Evolutionary conservation across 306 rosid genomes (phyloP).

Genomic region (Arachis stenosperma): DNA sequence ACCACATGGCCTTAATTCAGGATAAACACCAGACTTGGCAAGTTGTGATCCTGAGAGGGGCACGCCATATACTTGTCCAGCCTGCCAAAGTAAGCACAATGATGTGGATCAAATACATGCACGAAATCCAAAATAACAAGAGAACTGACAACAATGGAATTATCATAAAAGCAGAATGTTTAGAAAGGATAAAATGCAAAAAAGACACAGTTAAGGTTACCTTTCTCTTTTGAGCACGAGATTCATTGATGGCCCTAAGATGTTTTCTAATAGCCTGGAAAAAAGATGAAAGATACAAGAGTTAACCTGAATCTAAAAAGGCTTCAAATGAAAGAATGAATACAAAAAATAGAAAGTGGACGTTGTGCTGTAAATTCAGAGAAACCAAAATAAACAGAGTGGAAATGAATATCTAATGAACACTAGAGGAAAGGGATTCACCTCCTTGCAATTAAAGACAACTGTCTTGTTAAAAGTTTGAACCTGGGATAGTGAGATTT

Average conservation of each 20-base stretch:
- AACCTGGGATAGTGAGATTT: slow-evolving; percentile 69
- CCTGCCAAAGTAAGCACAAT: slow-evolving; percentile 61
- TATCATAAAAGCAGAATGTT: slow-evolving; percentile 15
- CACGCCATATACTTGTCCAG: slow-evolving; percentile 92
- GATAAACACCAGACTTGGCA: slow-evolving; percentile 76
- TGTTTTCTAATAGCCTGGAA: slow-evolving; percentile 84
- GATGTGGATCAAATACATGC: slow-evolving; percentile 38
- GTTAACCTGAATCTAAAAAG: slow-evolving; percentile 27
- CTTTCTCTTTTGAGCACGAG: slow-evolving; percentile 97
- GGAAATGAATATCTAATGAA: slow-evolving; percentile 27
- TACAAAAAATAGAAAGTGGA: slow-evolving; percentile 3
- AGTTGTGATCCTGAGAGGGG: slow-evolving; percentile 85
- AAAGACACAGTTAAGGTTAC: slow-evolving; percentile 46
- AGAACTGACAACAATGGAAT: slow-evolving; percentile 20
- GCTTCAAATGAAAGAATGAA: slow-evolving; percentile 23
- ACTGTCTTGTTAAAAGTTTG: slow-evolving; percentile 55
- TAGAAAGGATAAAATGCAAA: slow-evolving; percentile 19
- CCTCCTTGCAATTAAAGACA: slow-evolving; percentile 85
- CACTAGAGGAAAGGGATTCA: slow-evolving; percentile 43
- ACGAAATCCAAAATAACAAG: slow-evolving; percentile 10
- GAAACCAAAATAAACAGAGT: slow-evolving; percentile 25
- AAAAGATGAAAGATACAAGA: slow-evolving; percentile 35
- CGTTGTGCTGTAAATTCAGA: slow-evolving; percentile 19
- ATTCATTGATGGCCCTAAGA: slow-evolving; percentile 90
- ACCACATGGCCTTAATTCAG: slow-evolving; percentile 73